Conservation (phyloP, 225 moss, liverwort and hornwort genomes). For the Sphagnum contortum region DNA sequence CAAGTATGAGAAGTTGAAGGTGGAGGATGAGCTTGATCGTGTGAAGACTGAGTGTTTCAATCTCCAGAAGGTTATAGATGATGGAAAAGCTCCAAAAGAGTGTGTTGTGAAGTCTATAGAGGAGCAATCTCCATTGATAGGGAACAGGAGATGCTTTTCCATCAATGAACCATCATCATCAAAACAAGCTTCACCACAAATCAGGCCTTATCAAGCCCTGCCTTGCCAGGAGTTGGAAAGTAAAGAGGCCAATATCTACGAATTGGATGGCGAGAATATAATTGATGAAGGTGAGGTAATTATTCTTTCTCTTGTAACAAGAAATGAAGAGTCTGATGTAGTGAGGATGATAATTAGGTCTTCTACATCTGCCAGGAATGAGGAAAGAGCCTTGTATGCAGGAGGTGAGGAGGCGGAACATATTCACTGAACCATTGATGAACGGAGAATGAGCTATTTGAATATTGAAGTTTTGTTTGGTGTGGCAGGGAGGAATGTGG, state of each 20-base stretch:
- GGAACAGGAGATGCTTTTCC: too few relatives aligned
- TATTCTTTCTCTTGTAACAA: background rate
- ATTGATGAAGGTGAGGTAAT: constrained; percentile 8
- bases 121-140: background rate
- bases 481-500: too few relatives aligned
- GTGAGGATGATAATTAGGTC: too few relatives aligned
- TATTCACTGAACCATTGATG: too few relatives aligned
- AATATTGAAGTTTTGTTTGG: too few relatives aligned
- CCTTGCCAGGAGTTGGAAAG: constrained; percentile 6
- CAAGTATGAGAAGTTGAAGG: constrained; percentile 2
- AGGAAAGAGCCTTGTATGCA: too few relatives aligned
- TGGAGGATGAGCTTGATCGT: constrained; percentile 4
- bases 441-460: too few relatives aligned
- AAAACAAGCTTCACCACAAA: too few relatives aligned
- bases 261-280: constrained; percentile 16
- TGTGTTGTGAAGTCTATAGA: constrained; percentile 10
- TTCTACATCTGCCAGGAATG: too few relatives aligned
- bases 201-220: too few relatives aligned
- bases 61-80: constrained; percentile 4
- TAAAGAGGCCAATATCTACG: constrained; percentile 8
- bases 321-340: background rate
- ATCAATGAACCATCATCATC: too few relatives aligned
- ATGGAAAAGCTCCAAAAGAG: constrained; percentile 1
- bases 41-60: constrained; percentile 11
- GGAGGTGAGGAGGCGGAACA: too few relatives aligned